Evolutionary conservation across 2,329 filamentous ascomycete species (phyloP).

Genomic region (Zymoseptoria passerinii): DNA sequence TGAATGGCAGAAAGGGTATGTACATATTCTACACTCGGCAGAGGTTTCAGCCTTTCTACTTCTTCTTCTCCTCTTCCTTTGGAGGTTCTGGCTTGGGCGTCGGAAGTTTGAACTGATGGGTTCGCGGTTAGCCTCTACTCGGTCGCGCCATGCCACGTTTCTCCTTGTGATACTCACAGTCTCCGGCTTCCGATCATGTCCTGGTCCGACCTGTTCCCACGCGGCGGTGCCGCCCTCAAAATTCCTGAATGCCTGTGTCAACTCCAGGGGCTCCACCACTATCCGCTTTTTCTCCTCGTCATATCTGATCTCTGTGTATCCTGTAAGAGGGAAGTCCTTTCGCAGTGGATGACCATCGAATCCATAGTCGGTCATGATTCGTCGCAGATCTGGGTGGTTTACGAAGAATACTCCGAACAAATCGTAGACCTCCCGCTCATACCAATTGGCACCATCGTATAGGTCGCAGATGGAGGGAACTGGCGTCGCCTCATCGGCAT

Average conservation of each 20-base stretch:
- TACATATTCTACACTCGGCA: slow-evolving; percentile 1
- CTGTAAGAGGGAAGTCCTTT: slow-evolving; percentile 96
- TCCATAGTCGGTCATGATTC: slow-evolving; percentile 99
- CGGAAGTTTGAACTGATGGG: slow-evolving; percentile 74
- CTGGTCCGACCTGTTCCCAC: slow-evolving; percentile 63
- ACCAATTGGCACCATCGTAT: slow-evolving; percentile 97
- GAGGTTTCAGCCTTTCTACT: slow-evolving; percentile 4
- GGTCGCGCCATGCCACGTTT: neutral
- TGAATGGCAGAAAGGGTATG: neutral
- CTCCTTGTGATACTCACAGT: slow-evolving; percentile 35
- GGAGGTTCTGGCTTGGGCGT: slow-evolving; percentile 92
- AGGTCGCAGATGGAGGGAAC: slow-evolving; percentile 80
- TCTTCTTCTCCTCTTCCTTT: slow-evolving; percentile 84
- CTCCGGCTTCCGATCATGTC: slow-evolving; percentile 71
- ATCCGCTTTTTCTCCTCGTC: slow-evolving; percentile 99
- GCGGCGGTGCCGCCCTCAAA: slow-evolving; percentile 65
- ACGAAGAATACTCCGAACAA: slow-evolving; percentile 95
- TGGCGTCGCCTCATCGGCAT: slow-evolving; percentile 89
- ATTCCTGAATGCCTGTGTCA: slow-evolving; percentile 97
- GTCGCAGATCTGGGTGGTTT: slow-evolving; percentile 86
- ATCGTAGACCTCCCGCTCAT: slow-evolving; percentile 96
- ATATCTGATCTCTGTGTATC: slow-evolving; percentile 95
- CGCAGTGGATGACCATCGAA: slow-evolving; percentile 96
- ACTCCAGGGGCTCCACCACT: slow-evolving; percentile 91
- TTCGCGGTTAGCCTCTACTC: slow-evolving; percentile 5